These are phyloP conservation scores for Saccharomycopsis sp. DNA, from an alignment of 805 yeast genomes.

Conservation along the genomic window DNA sequence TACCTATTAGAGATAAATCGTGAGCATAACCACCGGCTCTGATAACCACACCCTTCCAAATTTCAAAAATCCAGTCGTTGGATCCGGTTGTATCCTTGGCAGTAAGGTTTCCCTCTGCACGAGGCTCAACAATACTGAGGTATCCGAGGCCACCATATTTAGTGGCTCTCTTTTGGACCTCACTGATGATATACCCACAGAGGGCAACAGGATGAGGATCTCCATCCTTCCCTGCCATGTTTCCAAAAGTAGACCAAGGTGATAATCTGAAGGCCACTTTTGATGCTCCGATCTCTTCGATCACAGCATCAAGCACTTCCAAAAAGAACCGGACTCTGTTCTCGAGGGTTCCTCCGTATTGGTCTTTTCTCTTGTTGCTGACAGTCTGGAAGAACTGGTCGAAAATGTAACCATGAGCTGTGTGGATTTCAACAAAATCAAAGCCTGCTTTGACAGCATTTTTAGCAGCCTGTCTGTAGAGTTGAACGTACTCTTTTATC, in stretches of 20 bases:
- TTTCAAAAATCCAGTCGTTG: conserved; percentile 35
- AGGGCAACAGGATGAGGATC: conserved; percentile 28
- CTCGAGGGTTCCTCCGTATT: conserved; percentile 58
- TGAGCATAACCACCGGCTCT: conserved; percentile 33
- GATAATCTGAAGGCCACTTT: conserved; percentile 44
- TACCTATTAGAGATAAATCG: background rate
- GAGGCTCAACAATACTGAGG: conserved; percentile 22
- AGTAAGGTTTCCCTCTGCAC: conserved; percentile 25
- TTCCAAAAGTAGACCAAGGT: conserved; percentile 39
- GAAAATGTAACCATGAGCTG: conserved; percentile 55
- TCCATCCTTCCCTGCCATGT: conserved; percentile 31
- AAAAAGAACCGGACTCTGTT: conserved; percentile 45
- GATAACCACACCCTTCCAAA: conserved; percentile 41
- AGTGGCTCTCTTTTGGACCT: conserved; percentile 19
- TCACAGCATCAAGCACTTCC: conserved; percentile 42
- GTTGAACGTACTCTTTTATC: conserved; percentile 34
- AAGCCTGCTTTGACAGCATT: conserved; percentile 46
- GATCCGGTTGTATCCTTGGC: conserved; percentile 27
- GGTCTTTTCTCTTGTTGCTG: conserved; percentile 51
- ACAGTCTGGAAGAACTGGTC: conserved; percentile 40
- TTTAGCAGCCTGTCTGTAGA: conserved; percentile 41
- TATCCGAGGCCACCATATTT: conserved; percentile 21
- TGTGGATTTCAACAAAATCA: conserved; percentile 58
- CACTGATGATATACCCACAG: conserved; percentile 26
- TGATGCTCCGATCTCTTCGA: conserved; percentile 46